These are phyloP conservation scores for Phaffia tasmanica DNA, from an alignment of 768 basidiomycete species.

Conservation along the genomic window DNA sequence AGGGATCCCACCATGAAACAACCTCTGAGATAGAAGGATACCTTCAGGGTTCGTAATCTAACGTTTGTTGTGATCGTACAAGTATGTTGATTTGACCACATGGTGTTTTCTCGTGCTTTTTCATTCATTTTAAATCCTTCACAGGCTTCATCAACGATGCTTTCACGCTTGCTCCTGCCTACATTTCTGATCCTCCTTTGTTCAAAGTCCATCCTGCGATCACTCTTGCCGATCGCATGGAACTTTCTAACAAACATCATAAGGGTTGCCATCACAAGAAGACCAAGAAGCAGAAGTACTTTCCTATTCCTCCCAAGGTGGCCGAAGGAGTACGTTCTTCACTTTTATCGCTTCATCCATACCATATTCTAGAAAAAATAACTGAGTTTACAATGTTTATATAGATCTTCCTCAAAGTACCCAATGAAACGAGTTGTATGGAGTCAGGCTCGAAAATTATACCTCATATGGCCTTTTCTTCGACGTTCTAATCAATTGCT, in stretches of 20 bases:
- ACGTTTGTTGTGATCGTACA: too few species aligned
- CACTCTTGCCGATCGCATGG: background rate
- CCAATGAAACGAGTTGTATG: constrained; percentile 14
- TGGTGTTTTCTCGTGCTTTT: background rate
- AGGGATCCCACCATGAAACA: too few species aligned
- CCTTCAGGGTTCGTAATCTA: too few species aligned
- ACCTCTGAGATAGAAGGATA: too few species aligned
- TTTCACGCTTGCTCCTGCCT: constrained; percentile 9
- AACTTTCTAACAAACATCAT: background rate
- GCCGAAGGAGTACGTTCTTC: constrained; percentile 10
- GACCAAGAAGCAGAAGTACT: background rate
- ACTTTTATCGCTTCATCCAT: too few species aligned
- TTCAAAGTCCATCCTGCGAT: constrained; percentile 14
- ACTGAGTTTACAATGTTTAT: too few species aligned
- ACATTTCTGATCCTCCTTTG: constrained; percentile 3
- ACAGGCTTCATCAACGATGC: constrained; percentile 17
- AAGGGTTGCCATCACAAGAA: background rate
- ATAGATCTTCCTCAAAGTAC: constrained; percentile 11
- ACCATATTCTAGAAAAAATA: too few species aligned
- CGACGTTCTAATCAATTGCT: background rate
- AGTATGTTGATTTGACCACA: too few species aligned
- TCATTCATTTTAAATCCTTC: background rate
- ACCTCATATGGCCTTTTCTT: background rate
- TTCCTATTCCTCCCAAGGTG: constrained; percentile 21
- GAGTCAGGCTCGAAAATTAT: background rate